Conservation (phyloP, 106 monocot species). For the Platanthera guangdongensis region DNA sequence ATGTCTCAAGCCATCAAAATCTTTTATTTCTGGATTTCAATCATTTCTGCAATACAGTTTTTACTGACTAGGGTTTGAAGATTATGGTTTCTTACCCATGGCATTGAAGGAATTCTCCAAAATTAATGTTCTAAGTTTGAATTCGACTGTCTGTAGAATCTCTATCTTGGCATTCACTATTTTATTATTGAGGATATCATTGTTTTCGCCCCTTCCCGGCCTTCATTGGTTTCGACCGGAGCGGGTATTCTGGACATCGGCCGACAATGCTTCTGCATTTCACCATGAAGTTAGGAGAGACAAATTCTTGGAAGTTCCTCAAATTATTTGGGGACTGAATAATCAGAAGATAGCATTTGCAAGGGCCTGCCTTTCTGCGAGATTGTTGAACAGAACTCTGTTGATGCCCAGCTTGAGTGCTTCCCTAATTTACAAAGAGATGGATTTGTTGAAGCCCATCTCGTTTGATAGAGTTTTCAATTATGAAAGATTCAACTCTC, state of each 20-base stretch:
- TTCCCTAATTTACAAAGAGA: conserved; percentile 84
- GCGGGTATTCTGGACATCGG: conserved; percentile 2
- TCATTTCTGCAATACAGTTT: no score
- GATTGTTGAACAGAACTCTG: conserved; percentile 72
- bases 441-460: conserved; percentile 60
- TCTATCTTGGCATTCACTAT: conserved; percentile 25
- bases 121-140: conserved; percentile 17
- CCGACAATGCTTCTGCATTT: conserved; percentile 11
- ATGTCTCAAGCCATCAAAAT: neutral
- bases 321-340: conserved; percentile 98
- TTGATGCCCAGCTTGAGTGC: conserved; percentile 86
- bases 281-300: conserved; percentile 26
- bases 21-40: neutral
- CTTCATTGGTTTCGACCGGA: conserved; percentile 21
- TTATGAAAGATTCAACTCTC: conserved; percentile 66
- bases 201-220: conserved; percentile 26
- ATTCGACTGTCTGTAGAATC: conserved; percentile 23
- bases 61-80: neutral
- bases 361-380: conserved; percentile 75
- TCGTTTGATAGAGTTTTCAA: conserved; percentile 71
- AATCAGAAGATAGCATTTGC: conserved; percentile 98
- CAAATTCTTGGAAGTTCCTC: conserved; percentile 90
- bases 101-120: conserved; percentile 2
- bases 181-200: conserved; percentile 28
- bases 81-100: neutral